Base-by-base conservation (phyloP, 768 basidiomycete genomes). In the Psilocybe cyanescens region DNA sequence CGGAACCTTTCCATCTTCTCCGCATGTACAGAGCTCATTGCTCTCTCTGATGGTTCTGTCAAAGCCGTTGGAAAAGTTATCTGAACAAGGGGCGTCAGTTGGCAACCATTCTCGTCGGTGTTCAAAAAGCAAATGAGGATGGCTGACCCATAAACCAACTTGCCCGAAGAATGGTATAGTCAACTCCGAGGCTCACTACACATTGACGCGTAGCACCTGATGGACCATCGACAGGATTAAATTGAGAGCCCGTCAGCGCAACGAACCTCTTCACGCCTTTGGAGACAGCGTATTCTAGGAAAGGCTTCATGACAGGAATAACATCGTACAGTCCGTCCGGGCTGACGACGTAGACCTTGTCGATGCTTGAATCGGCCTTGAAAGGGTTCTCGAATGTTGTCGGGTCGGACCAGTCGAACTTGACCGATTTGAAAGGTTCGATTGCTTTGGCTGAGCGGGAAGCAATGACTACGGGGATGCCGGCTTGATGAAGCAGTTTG, bases 231-330 rank as follows among this genome's bases (percentile, higher is more conserved):
- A 72, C 74, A 12, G 60, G 57, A 6, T 63, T 64, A 17, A 70
- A 35, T 16, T 61, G 16, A 6, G 57, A 50, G 0, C 66, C 68
- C 30, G 73, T 71, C 41, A 76, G 24, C 7, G 74, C 52, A 14
- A 76, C 74, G 44, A 75, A 70, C 1, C 74, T 63, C 62, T 71
- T 74, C 29, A 76, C 73, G 3, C 73, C 73, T 41, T 67, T 68
- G 4, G 55, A 52, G 8, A 67, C 51, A 3, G 74, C 71, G 16
- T 71, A 53, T 8, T 76, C 73, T 53, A 77, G 65, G 62, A 76
- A 75, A 12, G 71, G 65, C 33, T 70, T 70, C 59, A 73, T 65
- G 50, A 55, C 31, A 12, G 45, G 54, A 17, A 75, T 72, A 73
- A 59, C 75, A 64, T 53, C 74, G 70, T 14, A 70, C 6, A 28